A percentile compares a stretch with the other conserved stretches of the same genome.
Evolutionary conservation across 495 filamentous ascomycete species (phyloP).

Genomic region (Hyaloscypha hepaticicola): DNA sequence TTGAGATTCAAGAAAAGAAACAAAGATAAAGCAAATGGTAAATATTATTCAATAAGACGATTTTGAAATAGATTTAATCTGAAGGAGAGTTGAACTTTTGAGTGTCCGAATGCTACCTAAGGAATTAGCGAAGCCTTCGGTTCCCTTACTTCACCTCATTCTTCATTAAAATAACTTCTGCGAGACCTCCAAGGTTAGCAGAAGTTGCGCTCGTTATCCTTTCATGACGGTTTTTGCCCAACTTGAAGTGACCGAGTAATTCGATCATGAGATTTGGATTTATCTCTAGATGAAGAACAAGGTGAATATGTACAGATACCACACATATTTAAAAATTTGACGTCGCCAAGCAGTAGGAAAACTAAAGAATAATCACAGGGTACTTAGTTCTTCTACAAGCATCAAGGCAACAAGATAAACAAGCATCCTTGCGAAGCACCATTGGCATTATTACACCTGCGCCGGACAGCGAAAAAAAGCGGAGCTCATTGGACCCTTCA

Average conservation of each 20-base stretch:
- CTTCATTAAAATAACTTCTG: too few species aligned
- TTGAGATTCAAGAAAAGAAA: too few species aligned
- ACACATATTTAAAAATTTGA: neutral
- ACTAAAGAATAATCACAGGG: neutral
- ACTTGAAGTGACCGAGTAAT: neutral
- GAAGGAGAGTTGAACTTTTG: too few species aligned
- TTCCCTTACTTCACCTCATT: too few species aligned
- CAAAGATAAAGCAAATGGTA: too few species aligned
- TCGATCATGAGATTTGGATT: neutral
- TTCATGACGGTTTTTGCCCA: neutral
- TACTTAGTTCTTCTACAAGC: neutral
- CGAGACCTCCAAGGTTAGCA: too few species aligned
- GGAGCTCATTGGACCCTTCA: neutral
- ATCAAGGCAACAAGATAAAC: neutral
- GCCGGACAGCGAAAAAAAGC: neutral
- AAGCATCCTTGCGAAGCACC: neutral
- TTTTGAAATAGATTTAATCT: too few species aligned
- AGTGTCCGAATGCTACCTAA: too few species aligned
- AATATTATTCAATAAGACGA: too few species aligned
- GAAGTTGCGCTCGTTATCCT: neutral
- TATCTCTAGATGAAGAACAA: neutral
- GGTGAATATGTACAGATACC: neutral
- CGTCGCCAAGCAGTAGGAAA: neutral
- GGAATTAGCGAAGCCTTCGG: too few species aligned
- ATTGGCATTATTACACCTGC: neutral